Conservation (phyloP, 129 eudicot genomes). For the Centaurea solstitialis region DNA sequence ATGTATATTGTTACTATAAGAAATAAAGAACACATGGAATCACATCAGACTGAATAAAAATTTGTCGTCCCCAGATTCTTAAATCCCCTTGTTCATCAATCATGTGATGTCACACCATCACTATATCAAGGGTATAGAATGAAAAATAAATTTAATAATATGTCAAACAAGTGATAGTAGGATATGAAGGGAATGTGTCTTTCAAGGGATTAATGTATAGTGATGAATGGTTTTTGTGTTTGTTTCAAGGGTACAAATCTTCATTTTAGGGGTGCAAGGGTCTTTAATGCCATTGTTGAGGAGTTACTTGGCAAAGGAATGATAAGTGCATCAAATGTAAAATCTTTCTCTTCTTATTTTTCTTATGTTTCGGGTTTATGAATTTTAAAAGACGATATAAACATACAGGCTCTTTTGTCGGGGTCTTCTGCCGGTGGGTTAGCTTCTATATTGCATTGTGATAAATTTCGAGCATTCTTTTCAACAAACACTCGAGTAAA, state of each 20-base stretch:
- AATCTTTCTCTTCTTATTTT: background rate
- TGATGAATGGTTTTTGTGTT: background rate
- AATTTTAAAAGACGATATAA: background rate
- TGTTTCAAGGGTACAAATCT: slow-evolving; percentile 51
- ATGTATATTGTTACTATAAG: background rate
- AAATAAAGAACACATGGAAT: background rate
- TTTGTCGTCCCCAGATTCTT: background rate
- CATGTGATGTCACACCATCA: too few relatives aligned
- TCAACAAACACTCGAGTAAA: slow-evolving; percentile 29
- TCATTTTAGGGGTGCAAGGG: slow-evolving; percentile 60
- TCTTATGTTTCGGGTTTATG: background rate
- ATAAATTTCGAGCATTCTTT: slow-evolving; percentile 29
- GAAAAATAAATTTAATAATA: too few relatives aligned
- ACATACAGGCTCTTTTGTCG: slow-evolving; percentile 36
- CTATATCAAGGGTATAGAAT: too few relatives aligned
- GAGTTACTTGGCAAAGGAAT: slow-evolving; percentile 52
- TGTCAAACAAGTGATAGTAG: too few relatives aligned
- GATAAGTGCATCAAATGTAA: slow-evolving; percentile 49
- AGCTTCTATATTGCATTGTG: slow-evolving; percentile 45
- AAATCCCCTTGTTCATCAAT: background rate
- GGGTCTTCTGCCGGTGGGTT: slow-evolving; percentile 50
- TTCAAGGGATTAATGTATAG: background rate
- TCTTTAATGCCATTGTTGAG: slow-evolving; percentile 43
- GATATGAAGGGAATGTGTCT: too few relatives aligned
- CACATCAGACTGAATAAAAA: background rate